phyloP scores from a whole-genome alignment of 2,329 filamentous ascomycete genomes.

The Dryadomyces sulphureus region DNA sequence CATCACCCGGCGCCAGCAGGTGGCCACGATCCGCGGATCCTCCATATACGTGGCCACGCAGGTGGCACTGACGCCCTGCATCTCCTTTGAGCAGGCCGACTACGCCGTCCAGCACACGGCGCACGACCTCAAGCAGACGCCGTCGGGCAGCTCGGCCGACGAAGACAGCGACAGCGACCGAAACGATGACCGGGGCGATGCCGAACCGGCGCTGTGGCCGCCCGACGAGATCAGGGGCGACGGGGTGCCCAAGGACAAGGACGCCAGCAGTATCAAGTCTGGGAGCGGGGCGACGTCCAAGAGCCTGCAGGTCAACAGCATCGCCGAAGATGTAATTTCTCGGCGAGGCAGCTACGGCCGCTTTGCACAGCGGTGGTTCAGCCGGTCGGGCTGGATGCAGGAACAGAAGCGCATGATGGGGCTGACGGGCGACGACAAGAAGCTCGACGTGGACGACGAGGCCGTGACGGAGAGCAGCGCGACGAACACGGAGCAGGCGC shows the following conservation, averaged over 20 bases:
- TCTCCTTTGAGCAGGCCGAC: constrained; percentile 59
- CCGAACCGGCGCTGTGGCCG: constrained; percentile 13
- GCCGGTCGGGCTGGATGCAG: constrained; percentile 63
- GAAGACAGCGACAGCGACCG: constrained; percentile 24
- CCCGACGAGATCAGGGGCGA: constrained; percentile 6
- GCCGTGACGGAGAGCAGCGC: not conserved
- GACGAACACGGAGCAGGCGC: not conserved
- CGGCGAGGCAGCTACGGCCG: constrained; percentile 72
- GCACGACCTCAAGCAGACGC: constrained; percentile 21
- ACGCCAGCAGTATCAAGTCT: constrained; percentile 17
- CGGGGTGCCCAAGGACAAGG: not conserved
- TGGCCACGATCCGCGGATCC: constrained; percentile 70
- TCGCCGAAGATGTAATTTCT: constrained; percentile 79
- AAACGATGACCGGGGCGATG: constrained; percentile 8
- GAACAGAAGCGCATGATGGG: constrained; percentile 57
- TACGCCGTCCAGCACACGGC: constrained; percentile 53
- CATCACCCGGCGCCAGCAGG: constrained; percentile 74
- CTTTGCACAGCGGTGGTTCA: constrained; percentile 88
- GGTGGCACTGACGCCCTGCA: constrained; percentile 78
- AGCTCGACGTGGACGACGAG: constrained; percentile 15
- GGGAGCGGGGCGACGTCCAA: not conserved
- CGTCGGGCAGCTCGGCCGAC: constrained; percentile 22
- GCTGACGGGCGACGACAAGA: constrained; percentile 38
- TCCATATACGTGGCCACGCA: constrained; percentile 80
- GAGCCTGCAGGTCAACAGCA: constrained; percentile 33